phyloP scores from a whole-genome alignment of 495 filamentous ascomycete species.

The Amorphotheca resinae region DNA sequence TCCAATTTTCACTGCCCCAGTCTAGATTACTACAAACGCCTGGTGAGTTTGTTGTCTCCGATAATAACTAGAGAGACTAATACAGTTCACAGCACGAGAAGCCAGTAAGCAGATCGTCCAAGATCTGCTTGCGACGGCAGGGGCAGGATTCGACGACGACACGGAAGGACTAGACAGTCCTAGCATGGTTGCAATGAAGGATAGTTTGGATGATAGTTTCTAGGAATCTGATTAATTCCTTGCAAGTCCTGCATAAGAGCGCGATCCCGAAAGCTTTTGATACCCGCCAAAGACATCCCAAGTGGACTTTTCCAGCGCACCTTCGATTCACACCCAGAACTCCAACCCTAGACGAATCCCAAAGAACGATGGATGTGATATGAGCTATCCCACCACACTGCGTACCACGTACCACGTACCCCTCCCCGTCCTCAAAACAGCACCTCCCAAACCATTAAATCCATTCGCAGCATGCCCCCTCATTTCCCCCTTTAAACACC shows the following conservation, averaged over 20 bases:
- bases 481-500: no score
- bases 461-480: no score
- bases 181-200: constrained; percentile 57
- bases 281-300: no score
- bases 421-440: no score
- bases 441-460: no score
- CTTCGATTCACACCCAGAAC: no score
- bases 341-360: no score
- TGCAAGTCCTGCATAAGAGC: background rate
- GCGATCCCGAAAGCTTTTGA: background rate
- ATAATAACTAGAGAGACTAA: constrained; percentile 3
- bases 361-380: no score
- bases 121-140: constrained; percentile 77
- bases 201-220: constrained; percentile 59
- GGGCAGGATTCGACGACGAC: constrained; percentile 41
- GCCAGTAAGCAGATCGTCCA: constrained; percentile 87
- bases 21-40: constrained; percentile 83
- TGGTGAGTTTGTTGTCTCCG: constrained; percentile 39
- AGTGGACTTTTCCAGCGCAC: no score
- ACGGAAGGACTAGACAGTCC: constrained; percentile 52
- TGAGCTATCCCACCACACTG: no score
- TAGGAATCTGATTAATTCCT: constrained; percentile 28
- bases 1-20: constrained; percentile 88
- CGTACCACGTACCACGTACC: no score
- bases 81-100: constrained; percentile 51